Percentiles rank a stretch among this genome's conserved stretches.
Conservation (phyloP, 2,329 filamentous ascomycete genomes). For the Didymella pomorum region DNA sequence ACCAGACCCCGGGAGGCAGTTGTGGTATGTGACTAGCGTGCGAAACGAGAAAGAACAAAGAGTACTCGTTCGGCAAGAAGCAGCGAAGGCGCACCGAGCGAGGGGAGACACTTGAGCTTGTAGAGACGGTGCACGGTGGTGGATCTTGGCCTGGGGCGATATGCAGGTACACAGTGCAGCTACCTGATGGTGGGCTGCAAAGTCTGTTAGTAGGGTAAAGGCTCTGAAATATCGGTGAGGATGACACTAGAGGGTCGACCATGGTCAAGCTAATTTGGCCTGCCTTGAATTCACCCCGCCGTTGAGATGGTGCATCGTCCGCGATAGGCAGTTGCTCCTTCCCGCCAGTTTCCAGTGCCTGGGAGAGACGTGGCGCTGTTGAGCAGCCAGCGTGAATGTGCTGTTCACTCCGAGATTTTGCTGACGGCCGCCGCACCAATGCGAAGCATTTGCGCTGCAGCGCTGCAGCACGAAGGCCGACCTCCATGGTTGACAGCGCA, state of each 20-base stretch:
- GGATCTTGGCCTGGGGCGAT: constrained; percentile 32
- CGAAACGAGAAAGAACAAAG: constrained; percentile 35
- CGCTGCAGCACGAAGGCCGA: constrained; percentile 5
- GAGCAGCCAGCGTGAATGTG: constrained; percentile 19
- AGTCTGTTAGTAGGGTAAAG: constrained; percentile 23
- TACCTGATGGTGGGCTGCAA: constrained; percentile 26
- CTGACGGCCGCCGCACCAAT: constrained; percentile 11
- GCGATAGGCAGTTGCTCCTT: constrained; percentile 31
- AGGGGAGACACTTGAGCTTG: constrained; percentile 38
- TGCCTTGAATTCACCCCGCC: constrained; percentile 29
- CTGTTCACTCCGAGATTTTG: constrained; percentile 17
- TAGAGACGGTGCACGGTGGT: constrained; percentile 23
- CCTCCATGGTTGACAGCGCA: constrained; percentile 15
- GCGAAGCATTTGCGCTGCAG: constrained; percentile 1
- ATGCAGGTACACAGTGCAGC: constrained; percentile 38
- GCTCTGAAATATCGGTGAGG: constrained; percentile 25
- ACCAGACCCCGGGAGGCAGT: constrained; percentile 34
- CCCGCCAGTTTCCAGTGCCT: constrained; percentile 7
- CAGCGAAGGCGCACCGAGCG: constrained; percentile 36
- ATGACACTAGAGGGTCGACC: constrained; percentile 20
- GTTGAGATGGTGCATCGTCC: constrained; percentile 26
- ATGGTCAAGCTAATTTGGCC: constrained; percentile 32
- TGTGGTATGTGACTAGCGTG: constrained; percentile 43
- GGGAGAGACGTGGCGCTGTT: constrained; percentile 20
- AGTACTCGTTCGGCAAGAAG: constrained; percentile 35